Evolutionary conservation across 2,329 filamentous ascomycete species (phyloP), one percentile per base, ranked within the genome.

Genomic region (Alternaria triticina): DNA sequence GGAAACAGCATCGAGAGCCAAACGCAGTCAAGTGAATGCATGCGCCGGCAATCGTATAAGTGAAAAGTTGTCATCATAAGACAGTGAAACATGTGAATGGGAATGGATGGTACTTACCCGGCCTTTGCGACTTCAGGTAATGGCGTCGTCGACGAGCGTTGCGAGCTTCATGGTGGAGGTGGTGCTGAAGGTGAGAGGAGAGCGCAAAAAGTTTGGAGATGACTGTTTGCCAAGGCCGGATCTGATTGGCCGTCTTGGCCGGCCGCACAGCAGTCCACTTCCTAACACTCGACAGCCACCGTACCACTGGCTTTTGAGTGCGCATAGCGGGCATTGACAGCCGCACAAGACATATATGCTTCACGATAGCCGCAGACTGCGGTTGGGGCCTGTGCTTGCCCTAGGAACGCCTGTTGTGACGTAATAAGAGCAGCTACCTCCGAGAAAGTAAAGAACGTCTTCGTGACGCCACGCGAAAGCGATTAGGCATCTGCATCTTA

Each of bases 21-120:
- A 61, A 66, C 62, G 65, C 70, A 74, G 67, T 59, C 75, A 78
- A 77, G 60, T 76, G 74, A 77, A 75, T 76, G 73, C 65, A 63
- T 70, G 68, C 63, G 63, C 55, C 65, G 59, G 64, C 63, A 57
- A 58, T 64, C 70, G 68, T 59, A 74, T 71, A 71, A 72, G 71
- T 70, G 54, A 67, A 69, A 67, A 65, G 62, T 45, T 68, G 66
- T 75, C 74, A 74, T 76, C 73, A 73, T 72, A 43, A 57, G 54
- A 60, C 28, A 9, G 12, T 22, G 40, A 20, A 13, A 43, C 10
- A 15, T 25, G 15, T 11, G 13, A 45, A n/a, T 7, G 36, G 6
- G 20, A n/a, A 49, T 25, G 1, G 10, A 22, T 20, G 6, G 15
- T 12, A 67, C 65, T 60, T 65, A 67, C 65, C 62, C 62, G 51